Evolutionary conservation across 495 filamentous ascomycete species (phyloP), one percentile per base, ranked within the genome.

Genomic region (Aspergillus leporis): DNA sequence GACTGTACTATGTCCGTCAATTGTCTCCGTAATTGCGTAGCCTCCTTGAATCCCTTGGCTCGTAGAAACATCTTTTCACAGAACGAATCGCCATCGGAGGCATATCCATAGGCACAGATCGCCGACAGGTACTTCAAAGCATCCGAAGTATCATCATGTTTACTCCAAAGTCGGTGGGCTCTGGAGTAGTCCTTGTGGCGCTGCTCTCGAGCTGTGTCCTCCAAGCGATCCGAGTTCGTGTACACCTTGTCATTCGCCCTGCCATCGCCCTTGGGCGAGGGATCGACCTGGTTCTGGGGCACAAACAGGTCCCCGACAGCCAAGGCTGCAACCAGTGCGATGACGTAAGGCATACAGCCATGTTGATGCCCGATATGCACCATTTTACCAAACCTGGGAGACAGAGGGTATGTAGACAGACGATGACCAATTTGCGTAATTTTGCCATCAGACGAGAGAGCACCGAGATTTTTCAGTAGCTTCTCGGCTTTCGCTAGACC

Each of bases 61-160:
- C 90, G 87, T 25, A 97, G 83, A 75, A 95, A 99, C 76, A 87
- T 91, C 55, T 83, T 72, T 14, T 84, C 80, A 67, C 91, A 93
- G 83, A 95, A 96, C 12, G 74, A 75, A 30, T 88, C 85, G 16
- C 76, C 72, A 51, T 89, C 81, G 49, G 87, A 78, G 34, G 89
- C 89, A 62, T 92, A 90, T 59, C 91, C 90, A 64, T 91, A 93
- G 19, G 85, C 85, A 60, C 86, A 88, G 34, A 97, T 86, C 3
- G 92, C 89, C 19, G 90, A 91, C 40, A 97, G 84, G 21, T 92
- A 82, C 72, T 97, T 98, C 51, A 98, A 81, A n/a, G 87, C 91
- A 66, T 99, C 95, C 32, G 86, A 90, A 43, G 83, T 86, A 63
- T 87, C 81, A 70, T 95, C 92, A 50, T 91, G 85, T n/a, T 81